Evolutionary conservation across 345 rosid genomes (phyloP).

Genomic region (Raphanus raphanistrum): DNA sequence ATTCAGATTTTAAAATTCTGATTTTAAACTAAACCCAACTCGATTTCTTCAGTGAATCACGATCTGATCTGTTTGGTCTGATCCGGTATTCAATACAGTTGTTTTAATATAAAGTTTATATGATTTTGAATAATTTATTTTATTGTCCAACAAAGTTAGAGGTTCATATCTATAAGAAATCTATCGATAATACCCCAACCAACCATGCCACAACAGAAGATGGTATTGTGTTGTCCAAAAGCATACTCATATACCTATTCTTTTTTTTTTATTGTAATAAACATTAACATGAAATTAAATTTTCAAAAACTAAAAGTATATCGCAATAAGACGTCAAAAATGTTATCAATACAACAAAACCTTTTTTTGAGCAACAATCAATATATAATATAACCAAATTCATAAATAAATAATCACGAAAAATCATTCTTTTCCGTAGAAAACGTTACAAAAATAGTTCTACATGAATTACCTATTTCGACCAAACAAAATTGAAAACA

Average conservation of each 20-base stretch:
- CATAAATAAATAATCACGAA: constrained; percentile 9
- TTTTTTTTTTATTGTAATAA: background rate
- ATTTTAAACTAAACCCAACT: too few relatives aligned
- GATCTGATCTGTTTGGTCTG: too few relatives aligned
- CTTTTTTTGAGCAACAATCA: too few relatives aligned
- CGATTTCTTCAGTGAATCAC: too few relatives aligned
- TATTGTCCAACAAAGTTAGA: background rate
- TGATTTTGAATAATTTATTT: background rate
- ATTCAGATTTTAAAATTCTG: too few relatives aligned
- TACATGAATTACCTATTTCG: constrained; percentile 24
- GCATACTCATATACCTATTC: background rate
- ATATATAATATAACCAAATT: constrained; percentile 8
- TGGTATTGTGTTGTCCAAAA: background rate
- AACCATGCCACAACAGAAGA: constrained; percentile 9
- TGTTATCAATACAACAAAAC: background rate
- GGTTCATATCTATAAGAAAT: background rate
- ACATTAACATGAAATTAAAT: background rate
- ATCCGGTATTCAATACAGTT: too few relatives aligned
- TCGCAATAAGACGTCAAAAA: background rate
- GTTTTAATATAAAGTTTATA: background rate
- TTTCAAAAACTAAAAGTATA: background rate
- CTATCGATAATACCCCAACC: background rate
- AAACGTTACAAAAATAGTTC: constrained; percentile 23
- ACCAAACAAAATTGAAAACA: constrained; percentile 20
- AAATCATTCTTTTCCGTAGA: background rate